These are phyloP conservation scores for Lodderomyces theae DNA, from an alignment of 1,139 yeast genomes.

Conservation along the genomic window DNA sequence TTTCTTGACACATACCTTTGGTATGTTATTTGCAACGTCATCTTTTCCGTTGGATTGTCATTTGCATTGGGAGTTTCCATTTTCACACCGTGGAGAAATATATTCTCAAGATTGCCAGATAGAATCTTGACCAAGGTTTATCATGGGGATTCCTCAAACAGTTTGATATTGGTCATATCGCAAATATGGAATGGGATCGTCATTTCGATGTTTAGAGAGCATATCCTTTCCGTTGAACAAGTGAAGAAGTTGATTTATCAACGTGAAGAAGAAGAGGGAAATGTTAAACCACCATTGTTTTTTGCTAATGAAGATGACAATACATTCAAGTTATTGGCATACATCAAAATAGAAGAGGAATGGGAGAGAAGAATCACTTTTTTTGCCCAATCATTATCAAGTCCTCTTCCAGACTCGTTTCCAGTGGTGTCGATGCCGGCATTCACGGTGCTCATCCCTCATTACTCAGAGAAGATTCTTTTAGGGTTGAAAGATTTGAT, in stretches of 20 bases:
- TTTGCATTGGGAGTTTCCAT: slow-evolving; percentile 75
- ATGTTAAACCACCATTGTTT: slow-evolving; percentile 60
- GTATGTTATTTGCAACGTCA: slow-evolving; percentile 80
- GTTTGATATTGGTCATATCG: slow-evolving; percentile 43
- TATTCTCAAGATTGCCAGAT: slow-evolving; percentile 70
- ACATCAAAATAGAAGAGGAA: slow-evolving; percentile 58
- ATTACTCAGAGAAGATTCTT: slow-evolving; percentile 73
- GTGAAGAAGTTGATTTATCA: slow-evolving; percentile 57
- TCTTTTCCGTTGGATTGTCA: slow-evolving; percentile 68
- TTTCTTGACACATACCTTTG: slow-evolving; percentile 85
- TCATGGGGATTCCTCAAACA: slow-evolving; percentile 43
- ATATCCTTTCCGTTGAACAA: slow-evolving; percentile 70
- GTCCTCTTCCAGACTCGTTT: slow-evolving; percentile 71
- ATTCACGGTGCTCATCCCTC: slow-evolving; percentile 84
- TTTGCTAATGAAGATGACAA: slow-evolving; percentile 74
- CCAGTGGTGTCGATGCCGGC: slow-evolving; percentile 76
- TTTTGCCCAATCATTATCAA: slow-evolving; percentile 83
- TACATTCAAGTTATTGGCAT: slow-evolving; percentile 32
- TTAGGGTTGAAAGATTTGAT: slow-evolving; percentile 65
- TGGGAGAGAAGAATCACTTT: slow-evolving; percentile 80
- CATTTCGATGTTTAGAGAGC: slow-evolving; percentile 74
- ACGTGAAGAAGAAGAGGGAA: slow-evolving; percentile 30
- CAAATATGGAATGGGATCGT: slow-evolving; percentile 82
- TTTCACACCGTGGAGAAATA: slow-evolving; percentile 84
- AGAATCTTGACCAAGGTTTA: slow-evolving; percentile 66